Conservation (phyloP, 768 basidiomycete species). For the Pleurotus eryngii region DNA sequence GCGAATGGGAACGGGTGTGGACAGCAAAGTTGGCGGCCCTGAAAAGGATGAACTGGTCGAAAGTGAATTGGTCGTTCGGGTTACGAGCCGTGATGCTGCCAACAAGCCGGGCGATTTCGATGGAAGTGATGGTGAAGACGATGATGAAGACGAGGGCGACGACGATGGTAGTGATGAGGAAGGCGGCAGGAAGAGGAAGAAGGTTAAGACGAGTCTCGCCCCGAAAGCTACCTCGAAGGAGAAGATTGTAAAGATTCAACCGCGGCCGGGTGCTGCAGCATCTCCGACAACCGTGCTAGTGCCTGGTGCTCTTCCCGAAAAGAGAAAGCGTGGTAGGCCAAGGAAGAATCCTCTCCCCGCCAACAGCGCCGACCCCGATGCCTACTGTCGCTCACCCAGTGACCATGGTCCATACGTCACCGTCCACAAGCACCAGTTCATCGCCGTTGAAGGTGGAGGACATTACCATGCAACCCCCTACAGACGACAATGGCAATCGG, state of each 20-base stretch:
- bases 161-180: slow-evolving; percentile 38
- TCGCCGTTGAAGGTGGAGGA: slow-evolving; percentile 6
- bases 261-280: slow-evolving; percentile 10
- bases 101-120: slow-evolving; percentile 41
- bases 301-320: slow-evolving; percentile 46
- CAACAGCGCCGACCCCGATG: slow-evolving; percentile 29
- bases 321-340: slow-evolving; percentile 82
- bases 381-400: slow-evolving; percentile 8
- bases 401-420: slow-evolving; percentile 14
- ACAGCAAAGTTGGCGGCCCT: slow-evolving; percentile 64
- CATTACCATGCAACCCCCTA: not conserved
- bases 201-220: slow-evolving; percentile 42
- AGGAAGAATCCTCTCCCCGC: slow-evolving; percentile 58
- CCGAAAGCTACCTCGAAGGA: slow-evolving; percentile 18
- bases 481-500: slow-evolving; percentile 11
- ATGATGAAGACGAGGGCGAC: slow-evolving; percentile 18
- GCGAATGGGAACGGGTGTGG: slow-evolving; percentile 80
- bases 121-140: slow-evolving; percentile 53
- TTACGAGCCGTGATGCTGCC: slow-evolving; percentile 39
- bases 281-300: no score
- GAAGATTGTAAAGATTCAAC: slow-evolving; percentile 40
- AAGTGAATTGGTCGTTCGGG: slow-evolving; percentile 43
- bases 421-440: slow-evolving; percentile 9
- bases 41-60: slow-evolving; percentile 63
- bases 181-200: slow-evolving; percentile 60